Percentiles rank a stretch among this genome's conserved stretches.
Conservation (phyloP, 805 yeast species). For the Candida sonorensis region DNA sequence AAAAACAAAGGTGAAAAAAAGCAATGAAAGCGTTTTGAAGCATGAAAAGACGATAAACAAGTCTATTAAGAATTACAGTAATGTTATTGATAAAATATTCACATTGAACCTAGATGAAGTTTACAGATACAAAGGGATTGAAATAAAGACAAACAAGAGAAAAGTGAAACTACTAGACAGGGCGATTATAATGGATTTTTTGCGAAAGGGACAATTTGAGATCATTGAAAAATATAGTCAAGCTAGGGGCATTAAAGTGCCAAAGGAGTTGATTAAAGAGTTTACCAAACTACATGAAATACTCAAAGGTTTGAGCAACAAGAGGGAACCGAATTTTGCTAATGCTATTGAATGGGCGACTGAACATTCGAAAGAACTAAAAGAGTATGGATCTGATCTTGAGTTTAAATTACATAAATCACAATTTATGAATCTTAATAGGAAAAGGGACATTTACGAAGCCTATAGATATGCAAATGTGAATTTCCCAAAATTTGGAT, state of each 20-base stretch:
- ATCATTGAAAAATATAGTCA: constrained; percentile 19
- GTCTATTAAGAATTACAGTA: constrained; percentile 20
- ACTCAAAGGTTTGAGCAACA: constrained; percentile 27
- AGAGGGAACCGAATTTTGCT: constrained; percentile 37
- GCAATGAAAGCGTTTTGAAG: constrained; percentile 26
- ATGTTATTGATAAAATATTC: constrained; percentile 22
- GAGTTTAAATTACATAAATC: constrained; percentile 39
- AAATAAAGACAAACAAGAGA: constrained; percentile 6
- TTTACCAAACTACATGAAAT: constrained; percentile 39
- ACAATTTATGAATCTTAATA: constrained; percentile 31
- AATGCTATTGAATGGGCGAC: constrained; percentile 44
- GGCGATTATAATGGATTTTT: constrained; percentile 26
- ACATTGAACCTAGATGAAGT: constrained; percentile 18
- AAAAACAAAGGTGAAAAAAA: constrained; percentile 5
- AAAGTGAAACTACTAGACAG: constrained; percentile 16
- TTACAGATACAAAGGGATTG: constrained; percentile 19
- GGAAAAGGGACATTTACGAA: constrained; percentile 16
- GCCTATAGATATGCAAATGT: constrained; percentile 40
- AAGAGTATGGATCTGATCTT: constrained; percentile 32
- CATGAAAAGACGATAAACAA: constrained; percentile 22
- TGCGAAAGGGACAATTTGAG: constrained; percentile 26
- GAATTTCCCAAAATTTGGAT: constrained; percentile 33
- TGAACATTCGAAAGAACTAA: constrained; percentile 19
- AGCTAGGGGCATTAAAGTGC: constrained; percentile 23
- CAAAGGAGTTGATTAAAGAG: constrained; percentile 24